A percentile compares a stretch with the other conserved stretches of the same genome.
phyloP scores from a whole-genome alignment of 129 eudicot genomes.

The carrot (Daucus carota) region DH1_v3.0 NC_030382.2:32556501-32557000 shows the following conservation, averaged over 20 bases:
- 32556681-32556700: constrained; percentile 85
- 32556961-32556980: background rate
- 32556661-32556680: constrained; percentile 83
- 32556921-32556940: background rate
- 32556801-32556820: background rate
- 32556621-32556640: constrained; percentile 85
- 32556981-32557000: background rate
- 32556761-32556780: background rate
- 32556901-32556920: constrained; percentile 45
- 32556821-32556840: background rate
- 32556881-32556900: constrained; percentile 60
- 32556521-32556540: background rate
- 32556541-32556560: background rate
- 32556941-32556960: background rate
- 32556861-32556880: constrained; percentile 52
- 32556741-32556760: background rate
- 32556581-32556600: background rate
- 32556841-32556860: constrained; percentile 43
- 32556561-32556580: background rate
- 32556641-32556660: constrained; percentile 89
- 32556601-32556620: background rate
- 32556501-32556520: background rate
- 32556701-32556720: constrained; percentile 65
- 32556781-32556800: constrained; percentile 1
- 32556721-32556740: background rate